Conservation (phyloP, 345 rosid species). For the Gossypium herbaceum region DNA sequence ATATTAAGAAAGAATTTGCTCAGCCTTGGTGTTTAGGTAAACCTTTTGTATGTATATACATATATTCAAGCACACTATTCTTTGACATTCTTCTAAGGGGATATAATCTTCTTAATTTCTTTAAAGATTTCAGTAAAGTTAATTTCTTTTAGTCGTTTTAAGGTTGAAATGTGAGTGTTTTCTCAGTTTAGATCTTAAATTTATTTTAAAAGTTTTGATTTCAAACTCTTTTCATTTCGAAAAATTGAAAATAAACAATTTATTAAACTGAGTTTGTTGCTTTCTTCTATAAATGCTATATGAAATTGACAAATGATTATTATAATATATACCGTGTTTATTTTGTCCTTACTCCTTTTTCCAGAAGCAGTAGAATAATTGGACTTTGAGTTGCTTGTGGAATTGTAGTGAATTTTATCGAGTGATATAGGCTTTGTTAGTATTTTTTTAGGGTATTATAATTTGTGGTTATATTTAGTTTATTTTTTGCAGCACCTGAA, state of each 20-base stretch:
- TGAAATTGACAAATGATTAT: not conserved
- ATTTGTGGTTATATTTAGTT: not conserved
- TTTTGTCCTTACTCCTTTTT: not conserved
- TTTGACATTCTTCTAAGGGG: too few relatives aligned
- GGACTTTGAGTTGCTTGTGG: not conserved
- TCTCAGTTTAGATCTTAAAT: slow-evolving; percentile 21
- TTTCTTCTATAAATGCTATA: not conserved
- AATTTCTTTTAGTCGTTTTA: not conserved
- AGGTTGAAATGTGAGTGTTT: not conserved
- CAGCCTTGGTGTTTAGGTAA: not conserved
- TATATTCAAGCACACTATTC: too few relatives aligned
- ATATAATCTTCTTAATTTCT: not conserved
- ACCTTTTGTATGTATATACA: not conserved
- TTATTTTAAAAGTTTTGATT: not conserved
- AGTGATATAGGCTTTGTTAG: not conserved
- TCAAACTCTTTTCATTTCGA: not conserved
- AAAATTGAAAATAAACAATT: not conserved
- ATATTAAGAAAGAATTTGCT: slow-evolving; percentile 7
- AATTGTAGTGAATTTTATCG: not conserved
- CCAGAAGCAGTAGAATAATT: not conserved
- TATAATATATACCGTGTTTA: not conserved
- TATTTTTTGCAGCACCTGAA: not conserved
- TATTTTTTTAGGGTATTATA: not conserved
- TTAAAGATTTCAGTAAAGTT: too few relatives aligned
- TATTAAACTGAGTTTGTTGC: not conserved